Conservation (phyloP, 257 asterid species). For the Solanum verrucosum region DNA sequence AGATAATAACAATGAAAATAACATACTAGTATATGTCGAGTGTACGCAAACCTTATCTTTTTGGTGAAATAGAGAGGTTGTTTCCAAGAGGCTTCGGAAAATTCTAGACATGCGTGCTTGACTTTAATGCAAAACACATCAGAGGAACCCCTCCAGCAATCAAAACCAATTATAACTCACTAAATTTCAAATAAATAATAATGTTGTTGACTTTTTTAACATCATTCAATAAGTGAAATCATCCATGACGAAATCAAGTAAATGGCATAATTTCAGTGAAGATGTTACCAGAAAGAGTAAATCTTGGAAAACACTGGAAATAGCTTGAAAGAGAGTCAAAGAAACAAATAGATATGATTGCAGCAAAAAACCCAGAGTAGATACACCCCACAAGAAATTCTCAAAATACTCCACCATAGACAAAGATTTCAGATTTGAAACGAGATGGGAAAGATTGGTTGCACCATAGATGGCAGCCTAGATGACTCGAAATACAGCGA, state of each 20-base stretch:
- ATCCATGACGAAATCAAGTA: background rate
- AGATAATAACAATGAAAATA: background rate
- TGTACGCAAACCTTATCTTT: fast-evolving
- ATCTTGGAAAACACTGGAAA: background rate
- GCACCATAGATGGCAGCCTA: conserved; percentile 26
- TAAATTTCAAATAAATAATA: background rate
- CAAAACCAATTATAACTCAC: background rate
- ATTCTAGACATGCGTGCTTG: background rate
- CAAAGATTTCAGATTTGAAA: background rate
- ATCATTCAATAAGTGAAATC: background rate
- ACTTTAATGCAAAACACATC: background rate
- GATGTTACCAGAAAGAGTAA: background rate
- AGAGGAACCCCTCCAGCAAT: background rate
- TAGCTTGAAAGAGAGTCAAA: background rate
- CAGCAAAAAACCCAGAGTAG: background rate
- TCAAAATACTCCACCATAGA: background rate
- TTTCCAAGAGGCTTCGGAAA: background rate
- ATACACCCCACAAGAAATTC: background rate
- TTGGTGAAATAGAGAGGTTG: background rate
- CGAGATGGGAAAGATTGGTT: conserved; percentile 40
- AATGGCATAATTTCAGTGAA: background rate
- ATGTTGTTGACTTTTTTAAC: background rate
- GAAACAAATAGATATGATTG: background rate
- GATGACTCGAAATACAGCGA: conserved; percentile 19
- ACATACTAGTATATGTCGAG: background rate